Percentiles rank a stretch among this genome's conserved stretches.
phyloP scores from a whole-genome alignment of 257 asterid genomes.

The Solanum medicagineum region DNA sequence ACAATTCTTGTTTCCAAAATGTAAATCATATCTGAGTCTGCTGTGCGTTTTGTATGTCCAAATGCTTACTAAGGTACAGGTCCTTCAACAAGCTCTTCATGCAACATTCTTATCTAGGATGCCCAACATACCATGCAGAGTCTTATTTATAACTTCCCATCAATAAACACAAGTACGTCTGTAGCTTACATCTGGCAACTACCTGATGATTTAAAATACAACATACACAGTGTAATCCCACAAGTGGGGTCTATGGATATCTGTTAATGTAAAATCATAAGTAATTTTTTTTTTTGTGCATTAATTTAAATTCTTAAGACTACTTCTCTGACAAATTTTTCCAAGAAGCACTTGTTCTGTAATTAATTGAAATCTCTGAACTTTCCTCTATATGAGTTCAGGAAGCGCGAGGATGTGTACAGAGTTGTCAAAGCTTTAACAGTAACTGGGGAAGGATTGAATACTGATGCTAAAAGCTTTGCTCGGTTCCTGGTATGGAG shows the following conservation, averaged over 20 bases:
- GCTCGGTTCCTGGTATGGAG: constrained; percentile 62
- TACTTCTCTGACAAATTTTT: not conserved
- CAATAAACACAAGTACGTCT: not conserved
- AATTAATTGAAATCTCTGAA: not conserved
- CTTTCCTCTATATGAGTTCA: constrained; percentile 19
- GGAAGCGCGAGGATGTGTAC: constrained; percentile 86
- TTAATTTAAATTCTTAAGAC: not conserved
- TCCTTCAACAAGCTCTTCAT: not conserved
- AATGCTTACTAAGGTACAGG: not conserved
- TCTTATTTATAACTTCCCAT: not conserved
- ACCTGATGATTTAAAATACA: not conserved
- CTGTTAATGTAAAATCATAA: not conserved
- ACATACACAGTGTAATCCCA: too few relatives aligned
- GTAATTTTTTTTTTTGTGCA: not conserved
- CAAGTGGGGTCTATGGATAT: not conserved
- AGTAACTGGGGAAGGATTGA: constrained; percentile 48
- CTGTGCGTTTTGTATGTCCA: not conserved
- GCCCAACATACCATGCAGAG: not conserved
- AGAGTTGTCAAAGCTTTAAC: constrained; percentile 71
- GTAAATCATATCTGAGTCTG: not conserved
- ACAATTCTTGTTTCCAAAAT: not conserved
- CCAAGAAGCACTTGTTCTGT: not conserved
- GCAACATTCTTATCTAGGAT: not conserved
- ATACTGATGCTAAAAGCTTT: constrained; percentile 56
- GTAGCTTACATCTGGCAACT: not conserved